Base-by-base conservation (phyloP, 208 protist genomes). In the Trypanosoma caninum region DNA sequence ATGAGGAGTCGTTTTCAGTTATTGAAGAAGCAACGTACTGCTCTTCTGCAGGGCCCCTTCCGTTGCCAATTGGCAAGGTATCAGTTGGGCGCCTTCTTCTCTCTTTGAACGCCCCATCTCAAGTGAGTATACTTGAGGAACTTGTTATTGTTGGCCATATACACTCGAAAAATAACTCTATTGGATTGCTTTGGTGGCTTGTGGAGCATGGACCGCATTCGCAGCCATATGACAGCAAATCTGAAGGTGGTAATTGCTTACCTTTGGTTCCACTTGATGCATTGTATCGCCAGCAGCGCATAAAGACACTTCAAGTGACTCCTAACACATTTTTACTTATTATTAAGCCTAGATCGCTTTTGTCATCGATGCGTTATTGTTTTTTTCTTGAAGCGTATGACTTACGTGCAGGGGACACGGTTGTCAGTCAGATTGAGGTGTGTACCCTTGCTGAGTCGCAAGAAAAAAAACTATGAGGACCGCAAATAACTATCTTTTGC, bases 1-100 rank as follows among this genome's bases (percentile, higher is more conserved):
- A 3, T 27, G 14, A 10, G 14, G 33, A 33, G 35, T 3, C 5
- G n/a, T 18, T 44, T 0, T 11, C n/a, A 33, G 2, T 25, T 9
- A 38, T 56, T 18, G n/a, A 56, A 47, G 59, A 65, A 56, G 59
- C 57, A 16, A 65, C 59, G 16, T 65, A 65, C 28, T 65, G 59
- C 28, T 57, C 33, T 16, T 37, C 35, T 22, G 40, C 3, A 10
- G 47, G 47, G 0, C 59, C 59, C n/a, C 28, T 56, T 4, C 48
- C 59, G 7, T n/a, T 56, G 7, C 47, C 59, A 46, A 9, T 27
- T 10, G 25, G 4, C 7, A 34, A 46, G 3, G 14, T 42, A 16
- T 10, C 0, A 30, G 33, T 13, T 27, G 31, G 16, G 9, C 22
- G 27, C 9, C 34, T 64, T 46, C 13, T 28, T 64, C n/a, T 64